These are phyloP conservation scores for Monsonia emarginata DNA, from an alignment of 441 rosid species.

Conservation along the genomic window DNA sequence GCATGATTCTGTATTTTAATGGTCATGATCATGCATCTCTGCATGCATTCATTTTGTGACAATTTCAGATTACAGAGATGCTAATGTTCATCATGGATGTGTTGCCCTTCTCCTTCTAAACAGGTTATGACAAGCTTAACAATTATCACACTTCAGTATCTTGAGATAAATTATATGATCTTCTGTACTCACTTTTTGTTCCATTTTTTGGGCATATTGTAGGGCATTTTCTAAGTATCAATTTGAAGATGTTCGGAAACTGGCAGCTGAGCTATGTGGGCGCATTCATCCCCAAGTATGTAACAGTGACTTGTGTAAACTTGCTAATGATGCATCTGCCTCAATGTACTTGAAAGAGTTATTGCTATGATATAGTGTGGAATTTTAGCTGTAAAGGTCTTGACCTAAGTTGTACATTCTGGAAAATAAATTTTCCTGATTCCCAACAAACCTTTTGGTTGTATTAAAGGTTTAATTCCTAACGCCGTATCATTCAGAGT, in stretches of 20 bases:
- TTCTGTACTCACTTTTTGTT: constrained; percentile 17
- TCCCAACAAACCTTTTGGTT: neutral
- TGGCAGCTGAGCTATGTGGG: constrained; percentile 89
- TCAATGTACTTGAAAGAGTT: constrained; percentile 5
- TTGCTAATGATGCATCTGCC: constrained; percentile 9
- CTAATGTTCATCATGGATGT: constrained; percentile 35
- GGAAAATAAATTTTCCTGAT: neutral
- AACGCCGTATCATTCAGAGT: too few species aligned
- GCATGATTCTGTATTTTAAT: neutral
- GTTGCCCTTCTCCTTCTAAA: constrained; percentile 59
- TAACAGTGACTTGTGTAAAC: constrained; percentile 5
- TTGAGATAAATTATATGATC: neutral
- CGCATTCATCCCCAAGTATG: constrained; percentile 73
- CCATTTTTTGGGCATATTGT: constrained; percentile 19
- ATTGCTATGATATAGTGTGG: neutral
- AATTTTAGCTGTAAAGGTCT: neutral
- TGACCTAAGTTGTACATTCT: neutral
- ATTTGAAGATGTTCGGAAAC: constrained; percentile 77
- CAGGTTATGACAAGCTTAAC: constrained; percentile 38
- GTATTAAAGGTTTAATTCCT: neutral
- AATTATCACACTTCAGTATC: constrained; percentile 9
- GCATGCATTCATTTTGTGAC: constrained; percentile 8
- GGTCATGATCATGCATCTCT: neutral
- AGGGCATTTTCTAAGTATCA: constrained; percentile 68
- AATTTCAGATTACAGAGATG: constrained; percentile 37